A percentile compares a stretch with the other conserved stretches of the same genome.
Evolutionary conservation across 2,329 filamentous ascomycete species (phyloP).

Genomic region (Beauveria scarabaeidicola): DNA sequence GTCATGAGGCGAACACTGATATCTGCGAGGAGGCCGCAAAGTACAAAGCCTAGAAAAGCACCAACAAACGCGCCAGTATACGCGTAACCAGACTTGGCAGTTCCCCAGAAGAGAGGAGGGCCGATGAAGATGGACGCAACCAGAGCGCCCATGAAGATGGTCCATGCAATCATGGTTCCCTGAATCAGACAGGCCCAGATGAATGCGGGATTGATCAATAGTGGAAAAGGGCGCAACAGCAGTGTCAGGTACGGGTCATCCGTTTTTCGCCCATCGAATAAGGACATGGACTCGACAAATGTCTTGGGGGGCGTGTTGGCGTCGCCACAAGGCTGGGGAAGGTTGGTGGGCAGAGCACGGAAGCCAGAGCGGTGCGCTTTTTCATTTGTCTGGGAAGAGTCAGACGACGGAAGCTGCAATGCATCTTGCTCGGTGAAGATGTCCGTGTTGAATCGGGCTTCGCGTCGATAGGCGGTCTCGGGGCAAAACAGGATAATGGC

Average conservation of each 20-base stretch:
- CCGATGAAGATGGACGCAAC: conserved; percentile 75
- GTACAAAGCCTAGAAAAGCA: conserved; percentile 64
- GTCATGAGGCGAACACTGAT: conserved; percentile 63
- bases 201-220: conserved; percentile 79
- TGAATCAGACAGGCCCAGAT: conserved; percentile 74
- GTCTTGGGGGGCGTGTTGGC: conserved; percentile 41
- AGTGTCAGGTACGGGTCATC: conserved; percentile 62
- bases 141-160: conserved; percentile 81
- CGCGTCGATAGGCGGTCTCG: conserved; percentile 70
- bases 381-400: conserved; percentile 5
- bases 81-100: conserved; percentile 75
- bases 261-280: conserved; percentile 77
- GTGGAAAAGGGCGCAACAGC: conserved; percentile 65
- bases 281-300: conserved; percentile 51
- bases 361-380: conserved; percentile 17
- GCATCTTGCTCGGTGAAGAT: conserved; percentile 34
- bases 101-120: conserved; percentile 71
- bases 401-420: conserved; percentile 2
- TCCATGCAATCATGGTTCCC: conserved; percentile 90
- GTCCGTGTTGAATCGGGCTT: conserved; percentile 61
- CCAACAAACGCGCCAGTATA: conserved; percentile 83
- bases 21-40: conserved; percentile 70
- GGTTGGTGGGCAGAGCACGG: conserved; percentile 22
- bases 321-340: conserved; percentile 27
- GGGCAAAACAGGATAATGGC: conserved; percentile 71